Evolutionary conservation across 2,329 filamentous ascomycete genomes (phyloP), one percentile per base, ranked within the genome.

Genomic region (Emericellopsis cladophorae): DNA sequence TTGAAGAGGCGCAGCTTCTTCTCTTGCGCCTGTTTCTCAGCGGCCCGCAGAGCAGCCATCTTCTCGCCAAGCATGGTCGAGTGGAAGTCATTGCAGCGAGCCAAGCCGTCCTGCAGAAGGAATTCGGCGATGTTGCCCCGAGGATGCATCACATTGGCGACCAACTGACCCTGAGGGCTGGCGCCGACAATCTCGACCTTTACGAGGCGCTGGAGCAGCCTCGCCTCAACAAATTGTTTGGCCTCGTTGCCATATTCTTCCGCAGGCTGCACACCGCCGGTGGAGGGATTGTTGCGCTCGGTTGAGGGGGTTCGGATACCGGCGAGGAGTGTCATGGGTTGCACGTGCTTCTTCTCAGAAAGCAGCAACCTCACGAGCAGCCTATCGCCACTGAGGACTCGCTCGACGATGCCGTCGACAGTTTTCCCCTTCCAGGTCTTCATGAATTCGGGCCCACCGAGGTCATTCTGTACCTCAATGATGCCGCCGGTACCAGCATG

Each of bases 21-120:
- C 48, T 79, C 74, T 62, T 88, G 88, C 5, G 92, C 92, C 44
- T 75, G 68, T 59, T 85, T 90, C 66, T 98, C 92, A 2, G 92
- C 89, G 48, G 84, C 77, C 47, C 92, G 79, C 43, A 96, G 76
- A 43, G 74, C 61, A 34, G 82, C 80, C 92, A 98, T 98, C 52
- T 90, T 85, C 39, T 77, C 68, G 36, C 92, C 92, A 10, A 98
- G 75, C 65, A 95, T 72, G 32, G 88, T 93, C 1, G 90, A 94
- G 66, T 98, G 92, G 63, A 92, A 89, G 61, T 98, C 92, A 48
- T 89, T 88, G 67, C 90, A 96, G 54, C 87, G 77, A 33, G 90
- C 92, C 42, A 96, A 71, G 51, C 92, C 92, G 40, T 88, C 85
- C 52, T 90, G 79, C 36, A 98, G 77, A 35, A 98, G 63, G 60